phyloP scores from a whole-genome alignment of 345 rosid species.

The Carallia brachiata region DNA sequence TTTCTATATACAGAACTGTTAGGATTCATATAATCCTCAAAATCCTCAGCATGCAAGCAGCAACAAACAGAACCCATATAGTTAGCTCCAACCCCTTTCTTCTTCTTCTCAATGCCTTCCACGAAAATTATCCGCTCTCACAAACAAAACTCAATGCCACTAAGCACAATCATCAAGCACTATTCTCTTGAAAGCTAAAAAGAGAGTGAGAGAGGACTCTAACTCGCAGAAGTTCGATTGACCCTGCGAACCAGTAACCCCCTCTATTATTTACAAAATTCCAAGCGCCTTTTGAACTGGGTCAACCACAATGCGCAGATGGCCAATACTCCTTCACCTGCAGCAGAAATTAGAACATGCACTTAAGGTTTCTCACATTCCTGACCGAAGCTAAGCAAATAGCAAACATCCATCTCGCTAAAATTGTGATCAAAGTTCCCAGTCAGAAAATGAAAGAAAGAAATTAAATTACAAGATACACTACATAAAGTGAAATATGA shows the following conservation, averaged over 20 bases:
- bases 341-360: slow-evolving; percentile 10
- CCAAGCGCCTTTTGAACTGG: slow-evolving; percentile 14
- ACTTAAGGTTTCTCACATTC: not conserved
- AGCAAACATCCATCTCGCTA: slow-evolving; percentile 4
- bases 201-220: slow-evolving; percentile 46
- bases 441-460: slow-evolving; percentile 2
- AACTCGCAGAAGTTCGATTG: slow-evolving; percentile 46
- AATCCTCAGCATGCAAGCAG: slow-evolving; percentile 66
- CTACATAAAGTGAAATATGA: too few relatives aligned
- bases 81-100: slow-evolving; percentile 33
- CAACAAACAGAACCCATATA: slow-evolving; percentile 90
- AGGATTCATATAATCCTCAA: slow-evolving; percentile 78
- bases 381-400: not conserved
- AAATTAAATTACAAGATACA: too few relatives aligned
- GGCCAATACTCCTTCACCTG: slow-evolving; percentile 32
- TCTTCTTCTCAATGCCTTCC: slow-evolving; percentile 14
- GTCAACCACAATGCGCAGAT: slow-evolving; percentile 10
- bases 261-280: slow-evolving; percentile 26
- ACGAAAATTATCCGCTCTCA: slow-evolving; percentile 20
- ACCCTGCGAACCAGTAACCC: slow-evolving; percentile 59
- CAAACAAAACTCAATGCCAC: slow-evolving; percentile 13
- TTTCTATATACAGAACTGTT: slow-evolving; percentile 67
- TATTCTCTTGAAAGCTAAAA: slow-evolving; percentile 7
- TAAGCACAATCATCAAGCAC: slow-evolving; percentile 19
- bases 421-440: not conserved